Percentiles rank a stretch among this genome's conserved stretches.
These are phyloP conservation scores for Endotrypanum monterogeii DNA, from an alignment of 208 protist species.

Conservation along the genomic window DNA sequence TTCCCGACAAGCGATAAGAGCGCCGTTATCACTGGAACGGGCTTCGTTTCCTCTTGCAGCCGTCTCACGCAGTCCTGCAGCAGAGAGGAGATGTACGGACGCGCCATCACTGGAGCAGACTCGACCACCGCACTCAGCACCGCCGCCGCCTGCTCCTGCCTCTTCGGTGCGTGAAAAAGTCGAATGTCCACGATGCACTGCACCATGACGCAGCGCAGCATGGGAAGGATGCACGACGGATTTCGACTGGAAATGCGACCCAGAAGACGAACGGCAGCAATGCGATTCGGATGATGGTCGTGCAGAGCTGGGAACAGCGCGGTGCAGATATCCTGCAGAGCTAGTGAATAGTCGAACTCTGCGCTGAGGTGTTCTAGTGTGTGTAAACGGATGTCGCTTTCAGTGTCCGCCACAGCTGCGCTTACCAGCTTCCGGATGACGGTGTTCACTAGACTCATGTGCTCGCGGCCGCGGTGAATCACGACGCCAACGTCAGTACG, in stretches of 20 bases:
- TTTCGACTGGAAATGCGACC: conserved; percentile 82
- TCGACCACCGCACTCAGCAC: conserved; percentile 83
- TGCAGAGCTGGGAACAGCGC: conserved; percentile 80
- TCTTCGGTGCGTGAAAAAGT: conserved; percentile 77
- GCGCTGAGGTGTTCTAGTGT: conserved; percentile 76
- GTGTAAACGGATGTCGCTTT: conserved; percentile 89
- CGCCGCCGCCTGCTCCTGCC: conserved; percentile 77
- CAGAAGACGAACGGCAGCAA: conserved; percentile 79
- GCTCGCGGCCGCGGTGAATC: conserved; percentile 79
- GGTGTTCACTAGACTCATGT: conserved; percentile 78
- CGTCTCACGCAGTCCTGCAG: conserved; percentile 69
- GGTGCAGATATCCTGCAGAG: conserved; percentile 73
- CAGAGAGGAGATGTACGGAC: conserved; percentile 82
- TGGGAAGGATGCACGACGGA: conserved; percentile 77
- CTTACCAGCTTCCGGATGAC: conserved; percentile 80
- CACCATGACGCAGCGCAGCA: conserved; percentile 83
- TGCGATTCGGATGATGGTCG: conserved; percentile 87
- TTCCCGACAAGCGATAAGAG: conserved; percentile 85
- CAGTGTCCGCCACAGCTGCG: conserved; percentile 85
- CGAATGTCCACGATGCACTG: conserved; percentile 86
- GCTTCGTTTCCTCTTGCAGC: conserved; percentile 57
- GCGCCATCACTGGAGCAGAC: conserved; percentile 73
- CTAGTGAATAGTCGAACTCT: conserved; percentile 76
- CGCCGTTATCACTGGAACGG: conserved; percentile 60
- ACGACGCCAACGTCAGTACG: conserved; percentile 67